These are phyloP conservation scores for Stenogyne calaminthoides DNA, from an alignment of 305 asterid genomes.

Conservation along the genomic window DNA sequence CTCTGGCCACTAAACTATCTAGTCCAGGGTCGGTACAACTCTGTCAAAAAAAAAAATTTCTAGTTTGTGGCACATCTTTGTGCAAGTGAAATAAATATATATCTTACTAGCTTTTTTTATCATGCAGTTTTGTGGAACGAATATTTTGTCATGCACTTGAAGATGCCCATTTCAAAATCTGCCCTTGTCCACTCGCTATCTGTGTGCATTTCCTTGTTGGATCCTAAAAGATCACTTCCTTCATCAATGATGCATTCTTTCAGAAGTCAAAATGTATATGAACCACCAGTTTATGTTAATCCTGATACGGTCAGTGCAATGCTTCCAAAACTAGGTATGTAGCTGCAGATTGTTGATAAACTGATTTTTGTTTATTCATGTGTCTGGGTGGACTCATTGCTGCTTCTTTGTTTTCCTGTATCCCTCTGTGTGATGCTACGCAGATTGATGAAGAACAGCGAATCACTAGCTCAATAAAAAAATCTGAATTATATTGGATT, in stretches of 20 bases:
- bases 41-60: neutral
- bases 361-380: constrained; percentile 4
- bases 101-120: constrained; percentile 27
- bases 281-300: constrained; percentile 67
- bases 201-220: constrained; percentile 89
- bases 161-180: constrained; percentile 77
- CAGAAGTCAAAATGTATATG: constrained; percentile 78
- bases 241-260: constrained; percentile 72
- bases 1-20: constrained; percentile 75
- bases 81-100: constrained; percentile 8
- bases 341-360: constrained; percentile 22
- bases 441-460: constrained; percentile 1
- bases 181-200: constrained; percentile 84
- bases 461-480: neutral
- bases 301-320: constrained; percentile 89
- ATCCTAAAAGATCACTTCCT: constrained; percentile 84
- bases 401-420: neutral
- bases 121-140: constrained; percentile 89
- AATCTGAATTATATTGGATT: neutral
- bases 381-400: constrained; percentile 12
- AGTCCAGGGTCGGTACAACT: constrained; percentile 62
- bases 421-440: neutral
- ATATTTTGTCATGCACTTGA: constrained; percentile 87
- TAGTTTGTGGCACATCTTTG: neutral
- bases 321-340: constrained; percentile 89